Conservation (phyloP, 1,284 basidiomycete genomes). For the Melanopsichium pennsylvanicum region DNA sequence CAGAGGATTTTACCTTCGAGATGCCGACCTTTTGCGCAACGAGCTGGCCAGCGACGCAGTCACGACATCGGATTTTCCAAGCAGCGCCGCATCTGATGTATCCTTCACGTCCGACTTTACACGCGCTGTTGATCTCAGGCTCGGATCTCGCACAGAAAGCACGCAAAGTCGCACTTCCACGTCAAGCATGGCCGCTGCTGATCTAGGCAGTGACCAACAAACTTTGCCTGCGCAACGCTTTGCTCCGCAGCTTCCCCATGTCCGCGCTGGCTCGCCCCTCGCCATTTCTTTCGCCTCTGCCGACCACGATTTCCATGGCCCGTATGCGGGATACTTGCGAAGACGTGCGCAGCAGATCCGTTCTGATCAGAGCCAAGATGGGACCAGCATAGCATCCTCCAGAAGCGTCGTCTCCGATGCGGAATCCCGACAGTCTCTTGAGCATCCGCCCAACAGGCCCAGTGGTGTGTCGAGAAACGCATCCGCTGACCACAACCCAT, state of each 20-base stretch:
- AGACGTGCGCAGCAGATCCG: background rate
- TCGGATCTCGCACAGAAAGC: slow-evolving; percentile 6
- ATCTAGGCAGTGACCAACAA: background rate
- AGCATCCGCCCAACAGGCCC: background rate
- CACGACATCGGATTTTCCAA: background rate
- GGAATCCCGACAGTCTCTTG: background rate
- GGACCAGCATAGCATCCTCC: background rate
- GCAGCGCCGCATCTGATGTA: slow-evolving; percentile 9
- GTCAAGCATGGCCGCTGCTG: background rate
- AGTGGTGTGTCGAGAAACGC: background rate
- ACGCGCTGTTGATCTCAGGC: slow-evolving; percentile 25
- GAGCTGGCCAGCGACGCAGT: background rate
- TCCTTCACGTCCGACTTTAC: slow-evolving; percentile 27
- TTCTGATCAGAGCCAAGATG: background rate
- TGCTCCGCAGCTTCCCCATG: slow-evolving; percentile 29
- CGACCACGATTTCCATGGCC: background rate
- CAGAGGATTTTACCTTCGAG: slow-evolving; percentile 22
- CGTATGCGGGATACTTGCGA: background rate
- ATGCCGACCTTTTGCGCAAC: slow-evolving; percentile 7
- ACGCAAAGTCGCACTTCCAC: background rate
- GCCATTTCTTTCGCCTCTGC: slow-evolving; percentile 12
- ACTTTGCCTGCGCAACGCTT: background rate
- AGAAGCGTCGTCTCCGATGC: background rate
- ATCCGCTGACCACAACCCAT: background rate
- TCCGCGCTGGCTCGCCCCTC: slow-evolving; percentile 32